Evolutionary conservation across 208 protist species (phyloP).

Genomic region (Leishmania martiniquensis): DNA sequence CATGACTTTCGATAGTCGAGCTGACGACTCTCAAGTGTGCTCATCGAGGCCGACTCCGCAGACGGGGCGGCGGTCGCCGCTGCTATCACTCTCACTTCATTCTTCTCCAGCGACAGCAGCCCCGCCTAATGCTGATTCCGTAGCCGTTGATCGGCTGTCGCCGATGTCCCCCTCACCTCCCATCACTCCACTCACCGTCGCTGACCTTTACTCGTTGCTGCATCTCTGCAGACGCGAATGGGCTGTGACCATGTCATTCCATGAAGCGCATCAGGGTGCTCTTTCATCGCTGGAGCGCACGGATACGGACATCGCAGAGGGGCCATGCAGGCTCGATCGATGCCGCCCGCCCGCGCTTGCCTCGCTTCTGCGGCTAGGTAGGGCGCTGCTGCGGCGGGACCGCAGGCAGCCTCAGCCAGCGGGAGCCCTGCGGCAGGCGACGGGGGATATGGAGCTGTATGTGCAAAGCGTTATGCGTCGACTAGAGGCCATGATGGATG

Average conservation of each 20-base stretch:
- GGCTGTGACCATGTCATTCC: background rate
- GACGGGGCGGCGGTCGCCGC: too few relatives aligned
- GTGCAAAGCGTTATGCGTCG: slow-evolving; percentile 5
- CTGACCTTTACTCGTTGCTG: slow-evolving; percentile 35
- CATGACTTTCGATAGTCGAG: background rate
- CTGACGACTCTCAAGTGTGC: background rate
- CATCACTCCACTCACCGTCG: slow-evolving; percentile 8
- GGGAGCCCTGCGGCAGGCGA: background rate
- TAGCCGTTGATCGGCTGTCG: background rate
- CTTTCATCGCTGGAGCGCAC: background rate
- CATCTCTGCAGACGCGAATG: slow-evolving; percentile 16
- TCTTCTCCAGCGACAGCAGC: background rate
- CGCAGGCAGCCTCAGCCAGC: background rate
- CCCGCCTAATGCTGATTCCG: background rate
- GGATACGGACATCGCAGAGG: background rate
- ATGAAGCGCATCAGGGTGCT: background rate
- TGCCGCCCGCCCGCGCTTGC: slow-evolving; percentile 6
- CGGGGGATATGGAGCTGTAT: background rate
- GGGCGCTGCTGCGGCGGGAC: background rate
- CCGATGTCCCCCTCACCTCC: background rate
- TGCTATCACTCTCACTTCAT: background rate
- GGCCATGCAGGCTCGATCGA: background rate
- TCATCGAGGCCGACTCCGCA: background rate
- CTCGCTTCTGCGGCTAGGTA: slow-evolving; percentile 2
- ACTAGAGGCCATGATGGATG: background rate